Conservation (phyloP, 345 rosid genomes). For the Camelina sativa region DNA sequence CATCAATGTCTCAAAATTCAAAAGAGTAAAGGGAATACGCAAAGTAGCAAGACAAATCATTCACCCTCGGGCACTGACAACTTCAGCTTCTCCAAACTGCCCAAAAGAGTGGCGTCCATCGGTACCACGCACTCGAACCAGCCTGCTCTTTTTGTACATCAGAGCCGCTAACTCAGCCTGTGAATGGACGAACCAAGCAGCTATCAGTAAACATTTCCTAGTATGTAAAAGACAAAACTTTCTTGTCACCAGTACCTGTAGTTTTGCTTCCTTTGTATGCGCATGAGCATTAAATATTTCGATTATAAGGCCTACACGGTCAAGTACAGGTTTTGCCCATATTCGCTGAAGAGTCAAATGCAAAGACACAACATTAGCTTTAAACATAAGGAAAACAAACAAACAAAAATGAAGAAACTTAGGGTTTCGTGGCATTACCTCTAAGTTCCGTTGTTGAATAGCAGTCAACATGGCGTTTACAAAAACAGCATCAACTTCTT, state of each 20-base stretch:
- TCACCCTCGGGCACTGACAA: constrained; percentile 98
- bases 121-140: constrained; percentile 81
- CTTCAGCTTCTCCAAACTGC: constrained; percentile 85
- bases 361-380: constrained; percentile 24
- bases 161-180: constrained; percentile 95
- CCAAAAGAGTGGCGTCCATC: constrained; percentile 83
- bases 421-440: constrained; percentile 49
- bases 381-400: neutral
- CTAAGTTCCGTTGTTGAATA: constrained; percentile 89
- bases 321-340: constrained; percentile 85
- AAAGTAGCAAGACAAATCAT: constrained; percentile 33
- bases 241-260: constrained; percentile 64
- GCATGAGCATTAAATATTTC: constrained; percentile 99
- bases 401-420: neutral
- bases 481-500: constrained; percentile 85
- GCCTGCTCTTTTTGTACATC: constrained; percentile 86
- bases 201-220: neutral
- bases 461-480: constrained; percentile 76
- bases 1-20: constrained; percentile 12
- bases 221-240: neutral
- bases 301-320: constrained; percentile 91
- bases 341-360: constrained; percentile 50
- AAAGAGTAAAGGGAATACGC: neutral
- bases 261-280: constrained; percentile 86
- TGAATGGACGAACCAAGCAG: constrained; percentile 26